Base-by-base conservation (phyloP, 2,329 filamentous ascomycete species). In the Epichloe uncinata region DNA sequence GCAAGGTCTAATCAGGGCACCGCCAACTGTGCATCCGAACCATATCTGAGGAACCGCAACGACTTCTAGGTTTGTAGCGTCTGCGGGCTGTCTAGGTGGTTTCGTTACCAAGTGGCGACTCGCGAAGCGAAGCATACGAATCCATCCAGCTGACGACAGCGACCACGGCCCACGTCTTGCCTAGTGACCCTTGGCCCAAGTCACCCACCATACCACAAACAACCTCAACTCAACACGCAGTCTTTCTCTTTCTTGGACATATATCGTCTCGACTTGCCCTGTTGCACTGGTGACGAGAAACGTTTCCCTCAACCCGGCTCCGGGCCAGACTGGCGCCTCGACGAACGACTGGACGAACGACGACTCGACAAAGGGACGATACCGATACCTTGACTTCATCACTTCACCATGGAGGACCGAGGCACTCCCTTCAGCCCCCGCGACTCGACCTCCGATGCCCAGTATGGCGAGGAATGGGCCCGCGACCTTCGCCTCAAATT, bases 401-500 rank as follows among this genome's bases (percentile, higher is more conserved):
- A 9, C 15, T 55, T 45, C 54, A 64, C 50, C 51, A 71, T 71
- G 68, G 66, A 65, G 57, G 65, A 65, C 57, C 66, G 62, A 60
- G 59, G 60, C 58, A 62, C 60, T 61, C 66, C 66, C 51, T 60
- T 60, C 56, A 58, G 58, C 56, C 57, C 62, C 42, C 58, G 57
- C 50, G 57, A 58, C 36, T 46, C 48, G 18, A 55, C 61, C 48
- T 54, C 56, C 35, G 53, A 60, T 42, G 58, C 60, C 38, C 69
- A 73, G 6, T 78, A 79, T 59, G 83, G 84, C 62, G 85, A 89
- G 62, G 76, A 78, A 61, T 87, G 83, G 81, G 87, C 89, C 26
- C 77, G 80, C 60, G 86, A 89, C 52, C 72, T 97, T 60, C 84
- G 86, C 47, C 72, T 84, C 60, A 85, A 88, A 61, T 96, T 96